Percentiles rank a stretch among this genome's conserved stretches.
phyloP scores from a whole-genome alignment of 1,284 basidiomycete genomes.

The Fomitopsis betulina region DNA sequence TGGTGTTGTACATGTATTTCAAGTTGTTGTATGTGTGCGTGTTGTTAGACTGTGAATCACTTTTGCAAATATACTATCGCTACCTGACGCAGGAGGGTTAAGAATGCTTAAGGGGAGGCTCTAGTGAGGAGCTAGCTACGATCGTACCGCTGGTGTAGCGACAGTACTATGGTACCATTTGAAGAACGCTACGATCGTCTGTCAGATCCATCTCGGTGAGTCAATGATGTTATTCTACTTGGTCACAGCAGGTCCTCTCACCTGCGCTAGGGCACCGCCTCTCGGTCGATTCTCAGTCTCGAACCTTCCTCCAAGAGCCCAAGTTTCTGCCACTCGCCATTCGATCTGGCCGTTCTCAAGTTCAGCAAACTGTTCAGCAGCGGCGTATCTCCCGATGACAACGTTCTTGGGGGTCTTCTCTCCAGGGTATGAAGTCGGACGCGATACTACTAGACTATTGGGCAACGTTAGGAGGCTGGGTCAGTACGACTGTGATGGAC shows the following conservation, averaged over 20 bases:
- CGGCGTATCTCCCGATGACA: not conserved
- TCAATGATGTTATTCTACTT: too few relatives aligned
- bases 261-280: not conserved
- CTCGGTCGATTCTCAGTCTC: not conserved
- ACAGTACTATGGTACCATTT: not conserved
- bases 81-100: too few relatives aligned
- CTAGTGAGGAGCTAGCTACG: too few relatives aligned
- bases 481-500: not conserved
- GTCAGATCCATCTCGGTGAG: not conserved
- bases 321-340: not conserved
- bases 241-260: not conserved
- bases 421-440: not conserved
- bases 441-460: not conserved
- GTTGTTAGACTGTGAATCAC: not conserved
- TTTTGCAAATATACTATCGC: too few relatives aligned
- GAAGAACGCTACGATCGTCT: not conserved
- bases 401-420: not conserved
- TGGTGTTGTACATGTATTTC: not conserved
- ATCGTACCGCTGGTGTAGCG: too few relatives aligned
- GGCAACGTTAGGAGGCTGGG: not conserved
- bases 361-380: not conserved
- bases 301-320: not conserved
- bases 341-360: not conserved
- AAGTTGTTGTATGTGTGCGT: not conserved
- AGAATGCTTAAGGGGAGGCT: not conserved